A percentile compares a stretch with the other conserved stretches of the same genome.
Evolutionary conservation across 345 rosid genomes (phyloP).

Genomic region (Lumnitzera racemosa): DNA sequence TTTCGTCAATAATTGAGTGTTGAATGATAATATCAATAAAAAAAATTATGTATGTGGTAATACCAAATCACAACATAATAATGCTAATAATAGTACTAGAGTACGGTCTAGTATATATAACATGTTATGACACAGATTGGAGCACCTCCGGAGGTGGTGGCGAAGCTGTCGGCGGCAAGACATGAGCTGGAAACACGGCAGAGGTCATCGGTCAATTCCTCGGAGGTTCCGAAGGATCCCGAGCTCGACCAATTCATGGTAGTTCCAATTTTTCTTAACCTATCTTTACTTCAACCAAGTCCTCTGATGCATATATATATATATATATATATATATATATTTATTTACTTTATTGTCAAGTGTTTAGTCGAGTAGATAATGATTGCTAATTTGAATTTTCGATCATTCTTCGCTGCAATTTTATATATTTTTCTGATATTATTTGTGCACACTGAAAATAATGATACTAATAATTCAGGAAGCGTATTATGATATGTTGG

Average conservation of each 20-base stretch:
- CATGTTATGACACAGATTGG: conserved; percentile 46
- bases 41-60: background rate
- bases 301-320: background rate
- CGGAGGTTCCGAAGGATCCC: conserved; percentile 63
- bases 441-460: background rate
- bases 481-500: conserved; percentile 90
- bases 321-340: too few species aligned
- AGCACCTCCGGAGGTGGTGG: conserved; percentile 87
- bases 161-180: conserved; percentile 54
- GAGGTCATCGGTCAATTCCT: conserved; percentile 29
- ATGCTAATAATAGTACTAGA: too few species aligned
- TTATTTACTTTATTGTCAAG: background rate
- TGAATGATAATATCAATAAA: background rate
- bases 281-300: background rate
- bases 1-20: background rate
- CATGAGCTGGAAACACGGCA: conserved; percentile 77
- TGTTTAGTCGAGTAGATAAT: too few species aligned
- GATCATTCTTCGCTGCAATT: too few species aligned
- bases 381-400: too few species aligned
- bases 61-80: too few species aligned
- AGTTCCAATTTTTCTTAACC: conserved; percentile 2
- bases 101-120: too few species aligned
- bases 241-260: conserved; percentile 99
- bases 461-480: conserved; percentile 39
- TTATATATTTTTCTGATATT: too few species aligned